Evolutionary conservation across 805 yeast species (phyloP), one percentile per base, ranked within the genome.

Genomic region (Pichia eremophila): DNA sequence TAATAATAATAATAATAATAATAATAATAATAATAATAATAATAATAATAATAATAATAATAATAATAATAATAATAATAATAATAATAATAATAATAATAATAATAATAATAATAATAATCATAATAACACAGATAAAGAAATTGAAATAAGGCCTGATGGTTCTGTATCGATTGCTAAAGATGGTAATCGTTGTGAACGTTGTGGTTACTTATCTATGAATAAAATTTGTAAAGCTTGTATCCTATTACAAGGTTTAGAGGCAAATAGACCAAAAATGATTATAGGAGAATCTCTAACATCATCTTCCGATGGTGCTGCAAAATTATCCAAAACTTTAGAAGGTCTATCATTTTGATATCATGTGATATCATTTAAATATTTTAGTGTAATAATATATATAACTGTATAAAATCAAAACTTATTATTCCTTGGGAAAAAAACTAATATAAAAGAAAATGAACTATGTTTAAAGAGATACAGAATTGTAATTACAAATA

Each of bases 161-260:
- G 91, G 91, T 0, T 72, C 85, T 0, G 80, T 81, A 0, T 67
- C 78, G 0, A 58, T 81, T 34, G 52, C 56, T 2, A 55, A 51
- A 3, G 50, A 83, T 59, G 89, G 88, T 4, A 83, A 82, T 55
- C 69, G 80, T 49, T 93, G 99, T 68, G 85, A 81, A 53, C 81
- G 80, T 51, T 93, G 99, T 68, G 96, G 97, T 0, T 93, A 91
- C 60, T 67, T 93, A 37, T 87, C 98, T 0, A 84, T 90, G 53
- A 93, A 93, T 62, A 74, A 69, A 58, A 77, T 89, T 8, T 93
- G 99, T 67, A 93, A 93, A 66, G 99, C 99, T 0, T 93, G 99
- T 65, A 76, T 85, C 46, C 68, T 93, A 29, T 66, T 93, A 43
- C 90, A 86, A 50, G 96, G 96, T 0, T 72, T 93, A 47, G 93